A percentile compares a stretch with the other conserved stretches of the same genome.
phyloP scores from a whole-genome alignment of 495 filamentous ascomycete species.

The Thozetella sp. region DNA sequence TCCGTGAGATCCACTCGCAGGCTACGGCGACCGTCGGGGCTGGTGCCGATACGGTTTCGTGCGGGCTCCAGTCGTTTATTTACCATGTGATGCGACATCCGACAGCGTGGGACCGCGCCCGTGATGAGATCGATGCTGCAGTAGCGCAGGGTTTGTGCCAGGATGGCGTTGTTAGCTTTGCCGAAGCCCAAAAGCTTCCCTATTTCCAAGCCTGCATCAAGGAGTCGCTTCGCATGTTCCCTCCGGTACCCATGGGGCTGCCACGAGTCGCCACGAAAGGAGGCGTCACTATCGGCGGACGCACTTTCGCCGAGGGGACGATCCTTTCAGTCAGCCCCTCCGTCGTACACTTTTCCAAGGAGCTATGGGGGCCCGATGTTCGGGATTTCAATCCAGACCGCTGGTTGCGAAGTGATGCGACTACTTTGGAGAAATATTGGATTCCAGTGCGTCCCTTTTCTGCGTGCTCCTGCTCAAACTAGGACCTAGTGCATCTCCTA shows the following conservation, averaged over 20 bases:
- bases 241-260: constrained; percentile 46
- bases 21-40: constrained; percentile 40
- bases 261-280: constrained; percentile 52
- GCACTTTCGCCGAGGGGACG: constrained; percentile 20
- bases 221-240: constrained; percentile 58
- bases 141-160: constrained; percentile 30
- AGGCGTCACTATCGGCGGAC: constrained; percentile 31
- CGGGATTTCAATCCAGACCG: constrained; percentile 38
- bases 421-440: constrained; percentile 30
- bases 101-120: constrained; percentile 19
- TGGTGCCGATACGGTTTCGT: constrained; percentile 41
- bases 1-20: constrained; percentile 34
- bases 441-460: constrained; percentile 23
- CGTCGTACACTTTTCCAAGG: constrained; percentile 36
- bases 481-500: background rate
- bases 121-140: constrained; percentile 36
- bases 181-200: constrained; percentile 50
- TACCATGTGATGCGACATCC: constrained; percentile 25
- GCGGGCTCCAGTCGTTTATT: constrained; percentile 31
- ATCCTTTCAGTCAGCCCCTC: constrained; percentile 42
- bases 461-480: constrained; percentile 16
- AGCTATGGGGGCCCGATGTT: constrained; percentile 41
- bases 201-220: constrained; percentile 53
- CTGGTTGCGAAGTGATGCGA: constrained; percentile 33
- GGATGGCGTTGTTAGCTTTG: constrained; percentile 40